phyloP scores from a whole-genome alignment of 176 grass and related monocot genomes.

The Stipa capillata region DNA sequence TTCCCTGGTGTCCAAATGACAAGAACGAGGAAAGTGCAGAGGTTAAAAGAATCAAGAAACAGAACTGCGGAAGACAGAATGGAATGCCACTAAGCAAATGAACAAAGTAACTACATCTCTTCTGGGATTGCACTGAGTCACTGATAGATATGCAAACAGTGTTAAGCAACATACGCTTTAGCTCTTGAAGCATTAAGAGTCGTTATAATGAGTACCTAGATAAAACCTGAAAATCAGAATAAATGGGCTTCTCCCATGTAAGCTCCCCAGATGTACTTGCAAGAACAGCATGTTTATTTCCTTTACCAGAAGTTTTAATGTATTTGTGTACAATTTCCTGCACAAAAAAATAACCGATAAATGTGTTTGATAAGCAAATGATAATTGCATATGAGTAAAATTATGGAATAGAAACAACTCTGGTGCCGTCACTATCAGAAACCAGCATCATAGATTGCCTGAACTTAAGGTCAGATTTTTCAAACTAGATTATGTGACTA shows the following conservation, averaged over 20 bases:
- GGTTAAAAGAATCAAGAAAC: neutral
- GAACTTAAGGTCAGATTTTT: neutral
- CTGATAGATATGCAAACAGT: neutral
- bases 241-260: constrained; percentile 82
- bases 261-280: constrained; percentile 74
- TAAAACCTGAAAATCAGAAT: constrained; percentile 79
- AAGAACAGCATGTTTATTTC: constrained; percentile 81
- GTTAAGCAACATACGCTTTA: neutral
- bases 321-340: constrained; percentile 87
- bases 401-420: neutral
- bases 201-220: constrained; percentile 49
- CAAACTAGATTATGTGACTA: neutral
- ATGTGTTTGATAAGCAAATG: neutral
- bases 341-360: constrained; percentile 24
- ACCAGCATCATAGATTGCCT: neutral
- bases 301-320: constrained; percentile 67
- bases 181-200: neutral
- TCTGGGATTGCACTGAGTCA: neutral
- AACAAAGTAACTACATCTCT: neutral
- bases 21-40: constrained; percentile 2
- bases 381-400: constrained; percentile 3
- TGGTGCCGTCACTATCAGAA: neutral
- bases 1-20: constrained; percentile 41
- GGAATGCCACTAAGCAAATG: constrained; percentile 6
- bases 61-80: neutral